Evolutionary conservation across 768 basidiomycete genomes (phyloP), one percentile per base, ranked within the genome.

Genomic region (Auriscalpium vulgare): DNA sequence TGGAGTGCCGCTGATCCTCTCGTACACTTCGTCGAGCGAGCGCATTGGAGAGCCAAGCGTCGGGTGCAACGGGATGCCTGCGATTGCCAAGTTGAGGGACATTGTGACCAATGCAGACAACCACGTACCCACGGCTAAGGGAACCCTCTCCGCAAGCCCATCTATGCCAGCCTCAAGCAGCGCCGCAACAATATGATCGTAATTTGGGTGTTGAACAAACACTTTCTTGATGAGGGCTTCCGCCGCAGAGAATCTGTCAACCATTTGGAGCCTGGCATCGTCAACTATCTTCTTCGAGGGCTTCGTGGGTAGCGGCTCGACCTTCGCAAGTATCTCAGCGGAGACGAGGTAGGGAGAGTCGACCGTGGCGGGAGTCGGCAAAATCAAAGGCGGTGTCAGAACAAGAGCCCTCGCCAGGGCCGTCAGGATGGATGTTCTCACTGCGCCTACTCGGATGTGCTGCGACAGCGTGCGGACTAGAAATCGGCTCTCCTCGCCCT

Each of bases 401-500:
- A 84, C 87, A 61, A 88, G 78, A 1, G 91, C 87, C 49, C 91
- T 76, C 35, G 92, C 87, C 21, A 95, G 74, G 10, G 90, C 87
- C 21, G 83, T 83, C 50, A 94, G 76, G 37, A 95, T 80, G 7
- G 92, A 87, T 23, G 88, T 82, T 61, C 90, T 78, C 34, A 94
- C 91, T 3, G 93, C 94, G 1, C 94, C 94, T 14, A 95, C 93
- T 47, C 91, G 82, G 46, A 92, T 74, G 67, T 91, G 86, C 65
- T 81, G 80, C 34, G 78, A 82, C 29, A 94, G 74, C 2, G 81
- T 89, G 40, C 89, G 79, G 35, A 87, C 85, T 44, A 95, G 75
- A 63, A 84, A 97, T 34, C 92, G 79, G n/a, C 81, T 78, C 71
- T 97, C 91, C 69, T 95, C 94, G 21, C 92, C 94, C 56, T 77